Evolutionary conservation across 306 rosid species (phyloP).

Genomic region (Cicer bijugum): DNA sequence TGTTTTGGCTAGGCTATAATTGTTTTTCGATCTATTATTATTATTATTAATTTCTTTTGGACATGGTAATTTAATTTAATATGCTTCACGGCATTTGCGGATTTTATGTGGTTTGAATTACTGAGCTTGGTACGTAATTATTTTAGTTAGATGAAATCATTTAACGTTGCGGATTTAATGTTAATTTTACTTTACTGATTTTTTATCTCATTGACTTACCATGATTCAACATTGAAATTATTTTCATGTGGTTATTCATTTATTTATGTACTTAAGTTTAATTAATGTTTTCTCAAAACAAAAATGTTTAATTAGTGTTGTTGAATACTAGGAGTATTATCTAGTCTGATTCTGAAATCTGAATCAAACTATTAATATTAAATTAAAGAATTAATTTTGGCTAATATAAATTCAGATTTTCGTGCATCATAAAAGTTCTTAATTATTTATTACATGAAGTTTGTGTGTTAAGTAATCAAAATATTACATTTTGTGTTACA

Average conservation of each 20-base stretch:
- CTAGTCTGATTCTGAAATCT: neutral
- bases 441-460: neutral
- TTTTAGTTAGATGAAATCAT: too few relatives aligned
- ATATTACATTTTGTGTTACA: constrained; percentile 45
- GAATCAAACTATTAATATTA: neutral
- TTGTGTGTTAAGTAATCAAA: constrained; percentile 37
- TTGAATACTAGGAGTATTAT: neutral
- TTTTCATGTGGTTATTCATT: neutral
- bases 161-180: too few relatives aligned
- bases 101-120: too few relatives aligned
- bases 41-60: too few relatives aligned
- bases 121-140: too few relatives aligned
- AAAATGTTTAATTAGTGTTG: too few relatives aligned
- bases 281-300: too few relatives aligned
- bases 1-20: too few relatives aligned
- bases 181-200: neutral
- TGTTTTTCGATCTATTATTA: too few relatives aligned
- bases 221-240: too few relatives aligned
- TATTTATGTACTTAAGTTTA: neutral
- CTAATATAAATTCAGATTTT: neutral
- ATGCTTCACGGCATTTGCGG: too few relatives aligned
- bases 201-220: neutral
- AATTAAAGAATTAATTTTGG: neutral
- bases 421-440: neutral
- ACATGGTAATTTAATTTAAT: too few relatives aligned